Evolutionary conservation across 2,329 filamentous ascomycete genomes (phyloP), one percentile per base, ranked within the genome.

Genomic region (Madurella mycetomatis): DNA sequence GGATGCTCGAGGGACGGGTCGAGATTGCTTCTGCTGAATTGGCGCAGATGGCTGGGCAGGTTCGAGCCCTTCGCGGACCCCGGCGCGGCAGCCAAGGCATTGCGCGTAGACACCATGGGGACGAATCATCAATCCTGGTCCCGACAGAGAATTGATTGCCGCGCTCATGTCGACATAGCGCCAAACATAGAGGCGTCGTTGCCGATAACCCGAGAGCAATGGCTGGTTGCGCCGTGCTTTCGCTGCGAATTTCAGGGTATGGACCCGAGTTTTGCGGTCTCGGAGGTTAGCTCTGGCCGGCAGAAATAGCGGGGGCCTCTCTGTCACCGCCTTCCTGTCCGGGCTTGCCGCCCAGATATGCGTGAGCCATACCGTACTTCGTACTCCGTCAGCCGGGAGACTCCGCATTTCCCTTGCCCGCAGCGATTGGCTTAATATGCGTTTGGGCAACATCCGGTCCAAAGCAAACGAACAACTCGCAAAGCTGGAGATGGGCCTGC

Each of bases 1-100:
- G 73, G 70, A 9, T 70, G 69, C 19, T 75, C 73, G 56, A 42
- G 66, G 67, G 53, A 69, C 62, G 58, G 72, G 71, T 82, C 79
- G 60, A 73, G 64, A 65, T 73, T 76, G 31, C 72, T 70, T 47
- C 67, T 73, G 67, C 76, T 80, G 64, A 77, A 70, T 58, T 82
- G 79, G 42, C 79, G 77, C 47, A 82, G 71, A 62, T 81, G 80
- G 47, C 76, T 69, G 17, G 74, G 72, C 77, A 77, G 80, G 58
- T 74, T 77, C 53, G 74, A 70, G 41, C 71, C 70, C 66, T 71
- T 78, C 59, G 76, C 76, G 56, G 75, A 67, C 61, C 71, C 71
- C 60, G 73, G 69, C 54, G 73, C 68, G 39, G 70, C 64, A 50
- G 65, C 60, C 56, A 65, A 63, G 57, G 68, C 72, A 72, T 75